Evolutionary conservation across 352 stramenopile species (phyloP).

Genomic region (Pythium scleroteichum): DNA sequence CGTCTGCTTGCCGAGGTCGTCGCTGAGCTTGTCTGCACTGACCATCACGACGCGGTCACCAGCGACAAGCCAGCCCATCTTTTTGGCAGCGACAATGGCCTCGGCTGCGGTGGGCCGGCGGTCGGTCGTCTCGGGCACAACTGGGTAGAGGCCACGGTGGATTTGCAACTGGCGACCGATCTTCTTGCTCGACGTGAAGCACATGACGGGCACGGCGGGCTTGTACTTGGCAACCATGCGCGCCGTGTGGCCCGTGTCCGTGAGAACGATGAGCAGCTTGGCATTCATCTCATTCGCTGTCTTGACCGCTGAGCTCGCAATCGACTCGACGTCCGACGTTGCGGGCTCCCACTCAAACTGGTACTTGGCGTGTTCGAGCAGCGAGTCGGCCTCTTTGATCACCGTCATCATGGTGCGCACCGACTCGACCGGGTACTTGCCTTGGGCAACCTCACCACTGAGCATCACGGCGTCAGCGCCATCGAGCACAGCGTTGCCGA

Average conservation of each 20-base stretch:
- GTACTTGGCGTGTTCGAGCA: conserved; percentile 59
- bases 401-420: conserved; percentile 94
- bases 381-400: conserved; percentile 82
- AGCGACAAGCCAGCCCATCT: conserved; percentile 88
- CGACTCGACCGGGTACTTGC: conserved; percentile 88
- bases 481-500: conserved; percentile 88
- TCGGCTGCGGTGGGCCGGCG: conserved; percentile 72
- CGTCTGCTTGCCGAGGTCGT: conserved; percentile 83
- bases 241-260: conserved; percentile 78
- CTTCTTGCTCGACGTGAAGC: conserved; percentile 84
- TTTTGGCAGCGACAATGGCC: conserved; percentile 88
- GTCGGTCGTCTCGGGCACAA: conserved; percentile 65
- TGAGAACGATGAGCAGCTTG: conserved; percentile 84
- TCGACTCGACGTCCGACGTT: conserved; percentile 79
- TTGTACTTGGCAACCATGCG: conserved; percentile 90
- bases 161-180: conserved; percentile 92
- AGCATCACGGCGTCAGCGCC: conserved; percentile 89
- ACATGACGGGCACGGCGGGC: conserved; percentile 91
- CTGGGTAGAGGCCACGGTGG: conserved; percentile 78
- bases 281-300: conserved; percentile 84
- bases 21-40: conserved; percentile 74
- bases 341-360: conserved; percentile 65
- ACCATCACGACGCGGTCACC: conserved; percentile 91
- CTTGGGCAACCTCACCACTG: conserved; percentile 80
- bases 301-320: conserved; percentile 83